Evolutionary conservation across 768 basidiomycete genomes (phyloP).

Genomic region (Termitomyces titanicus): DNA sequence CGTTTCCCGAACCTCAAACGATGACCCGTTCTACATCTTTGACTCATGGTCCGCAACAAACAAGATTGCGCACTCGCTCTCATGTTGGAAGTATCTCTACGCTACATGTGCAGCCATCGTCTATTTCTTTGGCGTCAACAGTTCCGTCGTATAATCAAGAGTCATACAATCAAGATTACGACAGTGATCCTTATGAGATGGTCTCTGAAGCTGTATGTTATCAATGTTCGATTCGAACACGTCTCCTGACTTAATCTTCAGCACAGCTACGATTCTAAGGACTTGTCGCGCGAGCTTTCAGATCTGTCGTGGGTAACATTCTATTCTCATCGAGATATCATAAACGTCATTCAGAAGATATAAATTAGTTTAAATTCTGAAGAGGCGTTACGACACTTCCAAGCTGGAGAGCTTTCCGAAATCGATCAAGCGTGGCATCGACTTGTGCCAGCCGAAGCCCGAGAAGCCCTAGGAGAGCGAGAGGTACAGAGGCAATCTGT

Average conservation of each 20-base stretch:
- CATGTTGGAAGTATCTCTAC: conserved; percentile 26
- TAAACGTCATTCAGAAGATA: conserved; percentile 13
- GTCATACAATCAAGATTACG: conserved; percentile 36
- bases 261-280: conserved; percentile 14
- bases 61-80: conserved; percentile 19
- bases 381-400: conserved; percentile 64
- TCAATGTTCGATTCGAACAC: neutral
- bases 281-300: conserved; percentile 27
- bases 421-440: conserved; percentile 82
- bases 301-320: conserved; percentile 35
- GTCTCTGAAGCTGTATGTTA: conserved; percentile 30
- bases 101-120: conserved; percentile 21
- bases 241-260: neutral
- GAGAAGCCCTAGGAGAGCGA: conserved; percentile 63
- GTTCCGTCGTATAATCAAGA: conserved; percentile 34
- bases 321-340: conserved; percentile 2
- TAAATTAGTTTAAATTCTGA: conserved; percentile 53
- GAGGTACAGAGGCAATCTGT: conserved; percentile 85
- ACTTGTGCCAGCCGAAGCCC: conserved; percentile 70
- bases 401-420: conserved; percentile 58
- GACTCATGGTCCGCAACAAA: conserved; percentile 22
- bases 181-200: conserved; percentile 27
- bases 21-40: conserved; percentile 39
- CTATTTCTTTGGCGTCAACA: conserved; percentile 26
- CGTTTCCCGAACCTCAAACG: conserved; percentile 53